These are phyloP conservation scores for Puccinellia tenuiflora DNA, from an alignment of 176 grass and related monocot genomes.

Conservation along the genomic window DNA sequence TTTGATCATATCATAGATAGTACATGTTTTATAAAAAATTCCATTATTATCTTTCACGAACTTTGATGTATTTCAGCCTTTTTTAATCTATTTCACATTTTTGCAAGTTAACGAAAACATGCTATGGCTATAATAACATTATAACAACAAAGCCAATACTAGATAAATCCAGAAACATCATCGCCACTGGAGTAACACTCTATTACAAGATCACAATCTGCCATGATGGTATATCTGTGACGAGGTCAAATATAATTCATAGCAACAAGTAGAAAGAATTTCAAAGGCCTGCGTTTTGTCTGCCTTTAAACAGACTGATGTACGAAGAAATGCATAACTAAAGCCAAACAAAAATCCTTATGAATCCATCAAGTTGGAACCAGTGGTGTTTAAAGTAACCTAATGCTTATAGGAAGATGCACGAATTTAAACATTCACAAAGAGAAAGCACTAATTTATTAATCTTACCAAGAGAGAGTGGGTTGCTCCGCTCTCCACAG, in stretches of 20 bases:
- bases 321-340: constrained; percentile 1
- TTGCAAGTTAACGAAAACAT: constrained; percentile 3
- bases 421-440: background rate
- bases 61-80: background rate
- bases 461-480: constrained; percentile 68
- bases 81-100: background rate
- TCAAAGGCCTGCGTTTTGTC: background rate
- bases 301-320: background rate
- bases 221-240: background rate
- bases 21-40: background rate
- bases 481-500: constrained; percentile 31
- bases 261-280: background rate
- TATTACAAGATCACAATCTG: background rate
- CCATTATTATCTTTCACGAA: background rate
- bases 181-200: background rate
- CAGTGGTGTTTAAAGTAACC: background rate
- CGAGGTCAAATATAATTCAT: background rate
- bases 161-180: background rate
- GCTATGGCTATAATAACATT: background rate
- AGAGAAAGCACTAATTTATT: constrained; percentile 2
- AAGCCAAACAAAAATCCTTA: background rate
- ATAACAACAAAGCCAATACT: background rate
- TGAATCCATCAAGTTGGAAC: background rate
- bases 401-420: background rate
- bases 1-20: background rate